Base-by-base conservation (phyloP, 176 grass and related monocot species). In the Elymus sibiricus region DNA sequence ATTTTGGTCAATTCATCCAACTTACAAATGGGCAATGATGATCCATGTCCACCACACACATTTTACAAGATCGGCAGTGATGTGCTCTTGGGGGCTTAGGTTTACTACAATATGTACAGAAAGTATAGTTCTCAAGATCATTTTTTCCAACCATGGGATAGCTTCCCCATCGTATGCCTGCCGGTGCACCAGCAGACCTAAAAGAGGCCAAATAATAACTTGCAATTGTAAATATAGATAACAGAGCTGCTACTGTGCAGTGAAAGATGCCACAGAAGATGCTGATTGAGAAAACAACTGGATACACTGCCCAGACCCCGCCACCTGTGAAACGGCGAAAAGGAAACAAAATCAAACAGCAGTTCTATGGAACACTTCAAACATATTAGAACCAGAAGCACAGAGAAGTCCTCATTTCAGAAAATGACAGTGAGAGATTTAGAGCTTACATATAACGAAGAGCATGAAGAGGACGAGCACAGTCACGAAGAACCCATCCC, bases 21-120 rank as follows among this genome's bases (percentile, higher is more conserved):
- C 97, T 92, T 94, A 99, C 97, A 92, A 99, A 99, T 81, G 97
- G 97, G 85, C 97, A 99, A 79, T 99, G 97, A 86, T 99, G 97
- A 87, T 99, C 97, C 97, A 99, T 99, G 80, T 99, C 94, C 76
- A 96, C 55, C 53, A 99, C 90, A 51, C 97, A 99, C 88, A 89
- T 96, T 94, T 90, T 94, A 84, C 97, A 99, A 35, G 97, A 99
- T 88, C 97, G 91, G 77, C 97, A 99, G 76, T 96, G 97, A 85
- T 99, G 94, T 88, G 97, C 92, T 85, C 94, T 92, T 67, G 90
- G 94, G 21, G 97, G 90, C 78, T 99, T 99, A 39, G 97, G 97
- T 90, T 85, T 99, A 67, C 70, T 84, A 84, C 97, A 99, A 73
- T 96, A 96, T 61, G 74, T 42, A 76, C 97, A 99, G n/a, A 91